Percentiles rank a stretch among this genome's conserved stretches.
These are phyloP conservation scores for Selenicereus undatus DNA, from an alignment of 148 eudicot species.

Conservation along the genomic window DNA sequence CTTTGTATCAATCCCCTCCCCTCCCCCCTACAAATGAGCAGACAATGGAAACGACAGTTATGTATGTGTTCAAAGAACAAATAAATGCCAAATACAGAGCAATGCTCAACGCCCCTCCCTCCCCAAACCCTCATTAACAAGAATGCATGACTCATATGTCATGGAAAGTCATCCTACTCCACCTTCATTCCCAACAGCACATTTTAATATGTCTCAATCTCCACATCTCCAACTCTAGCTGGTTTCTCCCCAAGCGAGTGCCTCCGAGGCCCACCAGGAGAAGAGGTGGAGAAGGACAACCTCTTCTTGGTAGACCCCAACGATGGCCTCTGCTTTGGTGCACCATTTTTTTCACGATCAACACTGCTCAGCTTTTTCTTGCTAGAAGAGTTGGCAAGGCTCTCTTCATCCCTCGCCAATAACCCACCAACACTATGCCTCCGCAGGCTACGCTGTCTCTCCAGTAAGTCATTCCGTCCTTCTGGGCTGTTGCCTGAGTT, in stretches of 20 bases:
- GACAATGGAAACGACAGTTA: neutral
- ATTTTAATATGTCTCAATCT: constrained; percentile 10
- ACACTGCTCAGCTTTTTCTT: constrained; percentile 33
- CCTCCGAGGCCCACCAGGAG: constrained; percentile 47
- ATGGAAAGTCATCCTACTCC: too few relatives aligned
- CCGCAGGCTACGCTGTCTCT: constrained; percentile 13
- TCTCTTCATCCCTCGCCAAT: constrained; percentile 65
- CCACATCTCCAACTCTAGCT: constrained; percentile 17
- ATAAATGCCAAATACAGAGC: neutral
- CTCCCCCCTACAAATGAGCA: neutral
- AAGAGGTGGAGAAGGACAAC: constrained; percentile 42
- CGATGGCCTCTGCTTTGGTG: constrained; percentile 34
- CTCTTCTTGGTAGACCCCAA: constrained; percentile 54
- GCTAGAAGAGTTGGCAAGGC: constrained; percentile 50
- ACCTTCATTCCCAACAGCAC: constrained; percentile 10
- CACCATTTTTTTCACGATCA: constrained; percentile 27
- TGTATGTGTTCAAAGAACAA: neutral
- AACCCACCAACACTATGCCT: constrained; percentile 83
- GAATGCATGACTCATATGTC: neutral
- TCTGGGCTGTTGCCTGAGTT: constrained; percentile 51
- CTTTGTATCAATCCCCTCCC: neutral
- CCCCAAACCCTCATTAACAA: neutral
- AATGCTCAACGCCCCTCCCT: neutral
- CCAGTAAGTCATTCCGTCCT: neutral
- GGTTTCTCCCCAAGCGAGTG: constrained; percentile 58